Evolutionary conservation across 2,329 filamentous ascomycete species (phyloP).

Genomic region (Neonectria magnoliae): DNA sequence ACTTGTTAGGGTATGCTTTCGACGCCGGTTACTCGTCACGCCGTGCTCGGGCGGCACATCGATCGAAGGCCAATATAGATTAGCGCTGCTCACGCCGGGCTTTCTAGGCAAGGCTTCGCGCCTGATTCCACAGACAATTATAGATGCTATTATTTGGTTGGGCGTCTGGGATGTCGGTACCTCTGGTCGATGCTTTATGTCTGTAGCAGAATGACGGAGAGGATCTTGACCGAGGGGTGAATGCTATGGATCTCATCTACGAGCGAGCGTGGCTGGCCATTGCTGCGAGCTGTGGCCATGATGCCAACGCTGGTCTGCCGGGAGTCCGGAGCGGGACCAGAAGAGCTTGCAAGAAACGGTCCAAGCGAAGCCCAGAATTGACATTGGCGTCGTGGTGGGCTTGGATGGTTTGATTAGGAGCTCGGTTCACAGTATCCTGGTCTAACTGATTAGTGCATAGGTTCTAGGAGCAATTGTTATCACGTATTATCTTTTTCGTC

Average conservation of each 20-base stretch:
- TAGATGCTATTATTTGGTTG: background rate
- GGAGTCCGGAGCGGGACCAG: background rate
- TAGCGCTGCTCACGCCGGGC: background rate
- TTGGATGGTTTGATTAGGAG: background rate
- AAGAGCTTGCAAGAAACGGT: background rate
- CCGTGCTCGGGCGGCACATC: too few species aligned
- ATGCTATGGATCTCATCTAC: conserved; percentile 25
- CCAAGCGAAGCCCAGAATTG: background rate
- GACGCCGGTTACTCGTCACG: too few species aligned
- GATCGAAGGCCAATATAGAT: conserved; percentile 6
- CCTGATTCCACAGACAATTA: background rate
- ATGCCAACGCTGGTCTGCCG: conserved; percentile 14
- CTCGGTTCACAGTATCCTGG: background rate
- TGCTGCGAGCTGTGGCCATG: conserved; percentile 18
- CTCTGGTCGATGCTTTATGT: conserved; percentile 6
- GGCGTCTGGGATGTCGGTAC: background rate
- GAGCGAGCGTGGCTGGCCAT: conserved; percentile 24
- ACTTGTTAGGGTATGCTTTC: too few species aligned
- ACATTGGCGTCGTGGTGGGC: background rate
- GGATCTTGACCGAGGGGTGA: background rate
- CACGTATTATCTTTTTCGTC: conserved; percentile 12
- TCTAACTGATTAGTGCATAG: background rate
- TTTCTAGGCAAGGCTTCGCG: background rate
- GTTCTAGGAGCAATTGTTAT: conserved; percentile 21
- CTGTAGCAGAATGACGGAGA: background rate